Evolutionary conservation across 257 asterid genomes (phyloP), one percentile per base, ranked within the genome.

Genomic region (Lavandula angustifolia): DNA sequence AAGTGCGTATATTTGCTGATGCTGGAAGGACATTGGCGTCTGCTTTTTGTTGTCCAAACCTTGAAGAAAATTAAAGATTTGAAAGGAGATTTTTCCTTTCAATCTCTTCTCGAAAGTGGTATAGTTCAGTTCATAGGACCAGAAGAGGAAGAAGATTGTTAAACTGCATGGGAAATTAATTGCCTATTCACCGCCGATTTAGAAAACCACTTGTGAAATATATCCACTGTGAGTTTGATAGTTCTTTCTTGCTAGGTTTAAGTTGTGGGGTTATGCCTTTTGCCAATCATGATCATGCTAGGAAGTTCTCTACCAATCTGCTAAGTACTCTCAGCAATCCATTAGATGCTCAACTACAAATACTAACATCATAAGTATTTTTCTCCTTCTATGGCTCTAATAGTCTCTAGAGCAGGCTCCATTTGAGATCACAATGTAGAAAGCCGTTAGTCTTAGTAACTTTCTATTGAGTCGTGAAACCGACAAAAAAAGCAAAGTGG

Each of bases 311-410:
- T 87, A 86, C 81, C 99, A 94, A 66, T 80, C 95, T 16, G 96
- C 91, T 79, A 94, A 94, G 79, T 96, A 94, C 81, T 90, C 97
- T 37, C 97, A 94, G 50, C 97, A 94, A 66, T 97, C 99, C 6
- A 94, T 90, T 51, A 97, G 99, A 41, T 86, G 68, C 73, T 76
- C 85, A 35, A 82, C 89, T n/a, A 77, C 92, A 66, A 90, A 90
- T 70, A 83, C 95, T 4, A 73, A 50, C 54, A 78, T 80, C 14
- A 70, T 96, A 78, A 79, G 73, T 22, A 22, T 22, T 22, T 22
- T 22, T 22, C 27, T 22, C 2, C 27, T 22, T 22, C 27, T 22
- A 22, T 22, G 2, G 27, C 1, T 22, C 27, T 22, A 2, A 22
- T 22, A 22, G 27, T 22, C 27, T 22, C 27, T 22, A 22, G 27